Evolutionary conservation across 2,329 filamentous ascomycete genomes (phyloP).

Genomic region (Chalaropsis ovoidea): DNA sequence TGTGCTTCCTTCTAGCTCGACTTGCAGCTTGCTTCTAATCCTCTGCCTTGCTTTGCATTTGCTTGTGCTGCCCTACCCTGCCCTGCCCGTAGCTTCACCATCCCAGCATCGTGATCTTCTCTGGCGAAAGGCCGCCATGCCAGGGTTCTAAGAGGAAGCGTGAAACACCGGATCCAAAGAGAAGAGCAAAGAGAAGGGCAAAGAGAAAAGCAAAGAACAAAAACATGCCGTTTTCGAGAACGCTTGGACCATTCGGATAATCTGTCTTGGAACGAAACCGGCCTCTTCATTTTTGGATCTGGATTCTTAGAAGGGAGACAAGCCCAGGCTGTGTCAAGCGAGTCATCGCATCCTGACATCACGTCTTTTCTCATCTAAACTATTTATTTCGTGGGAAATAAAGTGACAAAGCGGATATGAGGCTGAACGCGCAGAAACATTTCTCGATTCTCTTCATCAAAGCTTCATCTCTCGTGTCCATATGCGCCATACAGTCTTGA

Average conservation of each 20-base stretch:
- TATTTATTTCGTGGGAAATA: neutral
- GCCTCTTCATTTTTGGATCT: neutral
- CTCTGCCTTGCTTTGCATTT: neutral
- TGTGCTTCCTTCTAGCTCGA: neutral
- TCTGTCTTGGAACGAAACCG: neutral
- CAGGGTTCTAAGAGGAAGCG: neutral
- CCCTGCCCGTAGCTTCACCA: neutral
- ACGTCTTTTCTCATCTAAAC: neutral
- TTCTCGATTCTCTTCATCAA: too few species aligned
- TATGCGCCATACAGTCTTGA: too few species aligned
- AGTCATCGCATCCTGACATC: neutral
- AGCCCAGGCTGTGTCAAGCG: neutral
- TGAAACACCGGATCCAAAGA: neutral
- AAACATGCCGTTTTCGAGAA: constrained; percentile 1
- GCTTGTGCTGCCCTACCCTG: neutral
- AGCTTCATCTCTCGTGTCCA: too few species aligned
- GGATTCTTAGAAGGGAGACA: neutral
- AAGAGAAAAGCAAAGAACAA: neutral
- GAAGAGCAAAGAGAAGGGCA: neutral
- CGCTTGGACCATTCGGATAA: neutral
- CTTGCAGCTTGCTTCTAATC: neutral
- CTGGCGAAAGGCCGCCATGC: neutral
- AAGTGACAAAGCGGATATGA: neutral
- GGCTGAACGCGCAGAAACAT: too few species aligned
- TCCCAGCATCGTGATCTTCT: neutral